phyloP scores from a whole-genome alignment of 768 basidiomycete species.

The Mycena albidolilacea region DNA sequence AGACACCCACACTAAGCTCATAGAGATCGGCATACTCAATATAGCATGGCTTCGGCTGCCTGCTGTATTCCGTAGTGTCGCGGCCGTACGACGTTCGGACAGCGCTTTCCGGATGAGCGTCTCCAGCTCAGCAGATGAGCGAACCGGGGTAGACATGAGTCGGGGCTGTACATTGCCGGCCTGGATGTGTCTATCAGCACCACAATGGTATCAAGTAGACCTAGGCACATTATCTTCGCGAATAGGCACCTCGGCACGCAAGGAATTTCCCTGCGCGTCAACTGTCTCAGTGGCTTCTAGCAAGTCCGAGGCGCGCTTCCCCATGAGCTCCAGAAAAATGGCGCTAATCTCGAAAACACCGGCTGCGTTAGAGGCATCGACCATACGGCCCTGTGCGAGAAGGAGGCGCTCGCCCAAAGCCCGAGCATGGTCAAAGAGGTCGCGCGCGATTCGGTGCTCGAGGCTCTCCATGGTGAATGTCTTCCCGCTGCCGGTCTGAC shows the following conservation, averaged over 20 bases:
- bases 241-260: constrained; percentile 47
- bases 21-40: constrained; percentile 34
- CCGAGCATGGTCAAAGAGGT: constrained; percentile 47
- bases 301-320: constrained; percentile 50
- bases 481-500: constrained; percentile 52
- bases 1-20: too few species aligned
- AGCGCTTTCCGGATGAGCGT: constrained; percentile 47
- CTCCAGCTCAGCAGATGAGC: constrained; percentile 49
- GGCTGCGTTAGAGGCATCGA: background rate
- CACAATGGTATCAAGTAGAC: background rate
- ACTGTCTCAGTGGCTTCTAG: constrained; percentile 42
- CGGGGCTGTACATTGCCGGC: constrained; percentile 48
- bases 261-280: constrained; percentile 45
- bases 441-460: constrained; percentile 51
- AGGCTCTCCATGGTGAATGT: constrained; percentile 53
- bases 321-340: constrained; percentile 53
- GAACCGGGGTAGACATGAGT: constrained; percentile 44
- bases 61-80: constrained; percentile 48
- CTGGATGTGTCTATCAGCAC: constrained; percentile 1
- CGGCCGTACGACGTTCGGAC: constrained; percentile 47
- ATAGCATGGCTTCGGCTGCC: constrained; percentile 54
- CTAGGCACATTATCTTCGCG: constrained; percentile 49
- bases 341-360: constrained; percentile 49
- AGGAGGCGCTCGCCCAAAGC: constrained; percentile 41
- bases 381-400: constrained; percentile 29